These are phyloP conservation scores for Populus hybrid DNA, from an alignment of 441 rosid species.

Conservation along the genomic window DNA sequence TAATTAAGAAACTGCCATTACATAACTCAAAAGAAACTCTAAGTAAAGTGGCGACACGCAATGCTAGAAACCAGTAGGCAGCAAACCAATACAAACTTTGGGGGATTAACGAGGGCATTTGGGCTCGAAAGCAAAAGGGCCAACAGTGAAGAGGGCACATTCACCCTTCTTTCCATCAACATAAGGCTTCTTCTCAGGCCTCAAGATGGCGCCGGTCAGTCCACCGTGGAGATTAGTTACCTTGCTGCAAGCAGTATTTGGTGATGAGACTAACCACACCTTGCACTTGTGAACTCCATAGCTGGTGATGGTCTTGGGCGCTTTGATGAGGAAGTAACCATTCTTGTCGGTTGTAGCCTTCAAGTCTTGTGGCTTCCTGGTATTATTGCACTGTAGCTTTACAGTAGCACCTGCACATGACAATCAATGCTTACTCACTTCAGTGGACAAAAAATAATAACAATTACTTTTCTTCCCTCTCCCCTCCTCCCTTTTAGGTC, in stretches of 20 bases:
- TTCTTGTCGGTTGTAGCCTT: constrained; percentile 56
- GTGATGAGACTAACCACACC: constrained; percentile 47
- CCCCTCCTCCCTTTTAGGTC: not conserved
- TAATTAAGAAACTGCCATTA: not conserved
- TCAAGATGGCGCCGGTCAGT: constrained; percentile 37
- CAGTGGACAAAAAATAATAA: not conserved
- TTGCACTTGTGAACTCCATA: constrained; percentile 62
- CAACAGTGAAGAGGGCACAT: constrained; percentile 47
- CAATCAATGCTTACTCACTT: not conserved
- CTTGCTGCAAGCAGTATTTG: constrained; percentile 36
- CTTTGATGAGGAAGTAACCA: constrained; percentile 60
- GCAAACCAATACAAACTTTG: not conserved
- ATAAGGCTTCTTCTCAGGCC: constrained; percentile 33
- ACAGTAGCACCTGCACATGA: constrained; percentile 52
- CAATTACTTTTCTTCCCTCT: not conserved
- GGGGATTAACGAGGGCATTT: constrained; percentile 27
- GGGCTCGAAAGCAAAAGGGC: constrained; percentile 68
- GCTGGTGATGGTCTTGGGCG: constrained; percentile 55
- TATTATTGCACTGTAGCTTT: constrained; percentile 62
- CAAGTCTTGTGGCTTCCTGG: constrained; percentile 28
- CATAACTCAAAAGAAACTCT: not conserved
- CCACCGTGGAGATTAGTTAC: constrained; percentile 52
- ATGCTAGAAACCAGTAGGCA: not conserved
- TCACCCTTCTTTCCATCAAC: constrained; percentile 20
- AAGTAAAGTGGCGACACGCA: not conserved